These are phyloP conservation scores for Bassia scoparia DNA, from an alignment of 148 eudicot species.

Conservation along the genomic window DNA sequence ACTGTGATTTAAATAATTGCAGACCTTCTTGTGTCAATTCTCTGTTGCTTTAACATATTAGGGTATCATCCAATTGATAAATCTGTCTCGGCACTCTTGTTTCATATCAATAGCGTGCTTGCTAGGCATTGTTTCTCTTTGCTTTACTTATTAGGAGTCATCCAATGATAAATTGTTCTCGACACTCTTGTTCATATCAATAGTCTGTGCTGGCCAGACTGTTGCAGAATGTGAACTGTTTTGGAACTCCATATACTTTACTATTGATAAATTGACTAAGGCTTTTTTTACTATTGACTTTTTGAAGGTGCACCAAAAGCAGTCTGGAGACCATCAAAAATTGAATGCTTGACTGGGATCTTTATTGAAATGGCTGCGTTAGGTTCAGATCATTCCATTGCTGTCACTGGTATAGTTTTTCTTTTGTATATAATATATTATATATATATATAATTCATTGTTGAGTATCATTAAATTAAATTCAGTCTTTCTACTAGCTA, in stretches of 20 bases:
- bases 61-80: neutral
- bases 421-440: constrained; percentile 13
- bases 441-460: too few relatives aligned
- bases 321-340: constrained; percentile 51
- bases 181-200: too few relatives aligned
- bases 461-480: too few relatives aligned
- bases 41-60: neutral
- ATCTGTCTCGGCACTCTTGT: neutral
- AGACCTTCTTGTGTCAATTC: neutral
- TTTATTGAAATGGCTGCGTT: constrained; percentile 53
- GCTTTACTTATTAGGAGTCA: too few relatives aligned
- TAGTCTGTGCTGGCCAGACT: too few relatives aligned
- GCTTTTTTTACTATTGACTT: neutral
- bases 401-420: constrained; percentile 75
- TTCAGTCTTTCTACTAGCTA: neutral
- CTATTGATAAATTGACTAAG: neutral
- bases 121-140: neutral
- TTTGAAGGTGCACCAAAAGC: constrained; percentile 53
- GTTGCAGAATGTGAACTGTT: too few relatives aligned
- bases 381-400: constrained; percentile 89
- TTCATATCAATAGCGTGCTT: neutral
- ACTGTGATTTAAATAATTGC: neutral
- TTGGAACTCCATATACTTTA: neutral
- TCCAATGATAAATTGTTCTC: too few relatives aligned
- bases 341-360: constrained; percentile 64